These are phyloP conservation scores for Pholiota microspora DNA, from an alignment of 768 basidiomycete genomes.

Conservation along the genomic window DNA sequence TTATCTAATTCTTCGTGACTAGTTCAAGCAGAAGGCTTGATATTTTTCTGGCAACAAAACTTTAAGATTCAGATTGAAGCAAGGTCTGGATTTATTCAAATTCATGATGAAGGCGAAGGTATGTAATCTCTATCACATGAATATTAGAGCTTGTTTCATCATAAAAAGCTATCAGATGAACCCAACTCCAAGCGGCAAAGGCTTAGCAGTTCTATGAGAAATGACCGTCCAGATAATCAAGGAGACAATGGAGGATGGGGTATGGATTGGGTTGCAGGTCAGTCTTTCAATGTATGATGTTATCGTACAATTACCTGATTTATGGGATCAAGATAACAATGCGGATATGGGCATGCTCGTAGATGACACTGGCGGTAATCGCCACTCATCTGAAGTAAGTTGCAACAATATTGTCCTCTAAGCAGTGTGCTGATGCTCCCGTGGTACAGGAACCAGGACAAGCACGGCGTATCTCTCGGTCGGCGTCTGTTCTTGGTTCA, in stretches of 20 bases:
- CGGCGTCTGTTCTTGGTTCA: conserved; percentile 46
- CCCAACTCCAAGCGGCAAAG: conserved; percentile 50
- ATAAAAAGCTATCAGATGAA: conserved; percentile 25
- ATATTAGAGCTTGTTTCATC: background rate
- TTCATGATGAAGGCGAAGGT: conserved; percentile 27
- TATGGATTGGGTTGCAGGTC: conserved; percentile 15
- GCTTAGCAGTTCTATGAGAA: conserved; percentile 19
- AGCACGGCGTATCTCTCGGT: conserved; percentile 70
- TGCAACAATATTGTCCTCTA: background rate
- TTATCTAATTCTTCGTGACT: background rate
- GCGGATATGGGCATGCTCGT: conserved; percentile 14
- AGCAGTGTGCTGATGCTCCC: background rate
- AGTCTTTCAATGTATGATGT: background rate
- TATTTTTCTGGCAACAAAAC: conserved; percentile 73
- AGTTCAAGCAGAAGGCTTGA: conserved; percentile 69
- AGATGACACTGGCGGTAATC: conserved; percentile 12
- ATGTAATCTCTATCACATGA: background rate
- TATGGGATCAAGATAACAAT: conserved; percentile 11
- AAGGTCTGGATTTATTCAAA: conserved; percentile 41
- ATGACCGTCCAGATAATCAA: conserved; percentile 1
- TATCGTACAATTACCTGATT: background rate
- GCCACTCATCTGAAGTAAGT: conserved; percentile 59
- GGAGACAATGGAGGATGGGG: conserved; percentile 15
- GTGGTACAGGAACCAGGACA: conserved; percentile 74
- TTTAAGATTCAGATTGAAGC: conserved; percentile 72